Base-by-base conservation (phyloP, 202 grass and related monocot genomes). In the Digitaria exilis region DNA sequence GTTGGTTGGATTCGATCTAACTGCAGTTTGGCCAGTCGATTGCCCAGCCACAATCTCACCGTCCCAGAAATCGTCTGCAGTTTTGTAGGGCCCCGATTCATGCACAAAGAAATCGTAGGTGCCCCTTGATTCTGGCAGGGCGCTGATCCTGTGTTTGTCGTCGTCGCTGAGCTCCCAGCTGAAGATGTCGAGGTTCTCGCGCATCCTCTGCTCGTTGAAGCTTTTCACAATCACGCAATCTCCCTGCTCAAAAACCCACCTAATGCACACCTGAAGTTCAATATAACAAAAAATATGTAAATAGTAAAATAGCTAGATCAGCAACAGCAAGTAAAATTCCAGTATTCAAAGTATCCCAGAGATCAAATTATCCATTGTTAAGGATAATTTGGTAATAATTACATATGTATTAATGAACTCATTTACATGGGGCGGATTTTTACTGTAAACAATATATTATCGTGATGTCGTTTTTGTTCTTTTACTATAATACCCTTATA, bases 171-270 rank as follows among this genome's bases (percentile, higher is more conserved):
- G 84, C 25, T 89, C 81, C 86, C 90, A 92, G 15, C 80, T 80
- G 12, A 92, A 86, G 77, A 92, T 84, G 51, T 58, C 44, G 6
- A 89, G 31, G 34, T 92, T 92, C 54, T 89, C 82, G 31, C 44
- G 65, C 62, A 92, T 66, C 43, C 79, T 75, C 9, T 25, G 80
- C 49, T 77, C 49, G 12, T 89, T 89, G 69, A 86, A 86, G 75
- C 83, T 87, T 50, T 92, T 89, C 0, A 49, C 26, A 8, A 92
- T 64, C n/a, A 89, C 7, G 44, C 79, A 80, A 28, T 76, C 69
- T 0, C 81, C 78, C 42, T 84, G 75, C 79, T 92, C 86, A 4
- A 81, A 80, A 13, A 84, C 41, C 90, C 90, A 92, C 75, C 83
- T 82, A 24, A 86, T 57, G 56, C 82, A 84, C 17, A 92, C 61